phyloP scores from a whole-genome alignment of 768 basidiomycete genomes.

The Leccinum rimulosum region DNA sequence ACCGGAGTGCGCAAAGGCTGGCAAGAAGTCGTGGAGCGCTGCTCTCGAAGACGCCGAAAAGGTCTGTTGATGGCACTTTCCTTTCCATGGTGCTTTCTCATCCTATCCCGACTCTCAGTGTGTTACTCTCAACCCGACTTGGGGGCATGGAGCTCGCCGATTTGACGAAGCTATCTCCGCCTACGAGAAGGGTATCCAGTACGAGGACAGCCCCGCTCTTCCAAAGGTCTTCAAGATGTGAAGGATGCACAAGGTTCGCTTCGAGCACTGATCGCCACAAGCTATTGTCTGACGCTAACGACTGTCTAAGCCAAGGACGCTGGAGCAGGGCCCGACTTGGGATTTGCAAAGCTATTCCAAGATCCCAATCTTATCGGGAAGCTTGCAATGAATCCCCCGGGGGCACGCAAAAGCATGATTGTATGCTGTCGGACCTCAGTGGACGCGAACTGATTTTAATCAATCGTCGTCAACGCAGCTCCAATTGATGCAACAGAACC shows the following conservation, averaged over 20 bases:
- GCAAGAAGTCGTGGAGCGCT: slow-evolving; percentile 71
- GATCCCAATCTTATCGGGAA: slow-evolving; percentile 74
- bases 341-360: slow-evolving; percentile 72
- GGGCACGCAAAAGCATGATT: no score
- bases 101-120: slow-evolving; percentile 46
- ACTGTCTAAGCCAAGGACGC: slow-evolving; percentile 35
- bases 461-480: slow-evolving; percentile 40
- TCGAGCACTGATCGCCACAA: neutral
- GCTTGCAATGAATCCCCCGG: no score
- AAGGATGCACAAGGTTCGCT: slow-evolving; percentile 73
- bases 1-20: slow-evolving; percentile 91
- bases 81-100: neutral
- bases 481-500: slow-evolving; percentile 63
- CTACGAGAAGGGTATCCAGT: slow-evolving; percentile 77
- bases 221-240: slow-evolving; percentile 88
- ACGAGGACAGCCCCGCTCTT: slow-evolving; percentile 80
- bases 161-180: slow-evolving; percentile 83
- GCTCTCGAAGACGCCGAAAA: slow-evolving; percentile 89
- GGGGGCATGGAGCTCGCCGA: slow-evolving; percentile 78
- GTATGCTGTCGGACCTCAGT: no score
- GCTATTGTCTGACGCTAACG: slow-evolving; percentile 1
- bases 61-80: slow-evolving; percentile 41
- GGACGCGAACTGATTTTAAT: neutral
- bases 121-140: slow-evolving; percentile 71
- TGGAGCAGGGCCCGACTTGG: slow-evolving; percentile 44